A percentile compares a stretch with the other conserved stretches of the same genome.
These are phyloP conservation scores for Allium cepa DNA, from an alignment of 106 monocot genomes.

Conservation along the genomic window DNA sequence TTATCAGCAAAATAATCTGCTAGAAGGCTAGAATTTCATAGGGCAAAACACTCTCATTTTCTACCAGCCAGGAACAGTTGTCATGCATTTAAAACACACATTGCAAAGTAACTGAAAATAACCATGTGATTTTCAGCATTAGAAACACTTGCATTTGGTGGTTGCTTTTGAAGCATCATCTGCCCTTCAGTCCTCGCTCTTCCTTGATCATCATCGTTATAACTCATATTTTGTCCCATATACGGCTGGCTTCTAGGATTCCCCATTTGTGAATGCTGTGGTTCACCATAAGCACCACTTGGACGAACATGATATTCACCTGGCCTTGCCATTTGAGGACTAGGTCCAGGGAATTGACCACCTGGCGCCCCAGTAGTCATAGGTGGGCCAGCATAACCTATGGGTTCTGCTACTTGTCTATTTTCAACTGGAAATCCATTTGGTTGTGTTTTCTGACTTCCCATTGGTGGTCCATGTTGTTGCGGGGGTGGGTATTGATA, in stretches of 20 bases:
- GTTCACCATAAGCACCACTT: slow-evolving; percentile 12
- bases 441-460: slow-evolving; percentile 6
- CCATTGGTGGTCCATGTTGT: background rate
- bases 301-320: slow-evolving; percentile 13
- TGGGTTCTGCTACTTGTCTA: slow-evolving; percentile 18
- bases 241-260: slow-evolving; percentile 11
- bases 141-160: slow-evolving; percentile 32
- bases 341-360: slow-evolving; percentile 11
- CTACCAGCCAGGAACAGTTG: background rate
- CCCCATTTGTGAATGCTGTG: slow-evolving; percentile 15
- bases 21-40: background rate
- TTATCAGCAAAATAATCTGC: background rate
- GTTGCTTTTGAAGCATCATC: slow-evolving; percentile 22
- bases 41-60: background rate
- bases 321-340: slow-evolving; percentile 9
- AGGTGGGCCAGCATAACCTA: slow-evolving; percentile 11
- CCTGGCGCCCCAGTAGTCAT: slow-evolving; percentile 7
- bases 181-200: slow-evolving; percentile 18
- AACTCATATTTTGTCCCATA: slow-evolving; percentile 12
- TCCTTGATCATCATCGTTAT: slow-evolving; percentile 20
- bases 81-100: background rate
- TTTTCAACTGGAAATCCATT: slow-evolving; percentile 8
- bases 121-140: slow-evolving; percentile 22
- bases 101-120: background rate
- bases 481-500: slow-evolving; percentile 18